phyloP scores from a whole-genome alignment of 257 asterid species.

The Agastache rugosa region DNA sequence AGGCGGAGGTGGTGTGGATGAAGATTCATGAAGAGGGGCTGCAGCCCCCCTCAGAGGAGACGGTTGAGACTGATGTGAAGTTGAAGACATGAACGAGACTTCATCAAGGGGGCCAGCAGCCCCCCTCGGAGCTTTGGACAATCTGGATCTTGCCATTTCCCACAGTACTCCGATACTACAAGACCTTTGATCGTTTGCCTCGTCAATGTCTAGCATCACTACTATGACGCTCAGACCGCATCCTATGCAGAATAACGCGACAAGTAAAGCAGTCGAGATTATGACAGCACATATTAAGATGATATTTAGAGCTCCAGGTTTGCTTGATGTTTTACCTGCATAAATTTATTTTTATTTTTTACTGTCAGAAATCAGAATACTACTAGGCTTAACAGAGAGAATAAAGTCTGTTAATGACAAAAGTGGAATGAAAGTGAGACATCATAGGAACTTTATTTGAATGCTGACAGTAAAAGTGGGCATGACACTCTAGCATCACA shows the following conservation, averaged over 20 bases:
- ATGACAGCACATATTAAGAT: slow-evolving; percentile 25
- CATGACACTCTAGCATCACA: slow-evolving; percentile 16
- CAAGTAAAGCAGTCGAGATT: slow-evolving; percentile 21
- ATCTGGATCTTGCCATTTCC: slow-evolving; percentile 23
- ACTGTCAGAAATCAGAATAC: neutral
- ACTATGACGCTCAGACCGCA: slow-evolving; percentile 17
- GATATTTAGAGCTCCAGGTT: slow-evolving; percentile 24
- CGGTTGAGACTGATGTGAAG: neutral
- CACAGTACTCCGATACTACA: slow-evolving; percentile 4
- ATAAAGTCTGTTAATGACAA: neutral
- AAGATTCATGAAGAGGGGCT: neutral
- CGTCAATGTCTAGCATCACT: neutral
- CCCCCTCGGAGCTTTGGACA: slow-evolving; percentile 10
- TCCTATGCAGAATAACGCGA: slow-evolving; percentile 35
- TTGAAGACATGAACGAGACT: neutral
- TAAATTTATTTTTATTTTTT: neutral
- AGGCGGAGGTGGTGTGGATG: neutral
- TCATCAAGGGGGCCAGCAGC: slow-evolving; percentile 8
- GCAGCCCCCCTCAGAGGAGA: neutral
- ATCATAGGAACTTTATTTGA: slow-evolving; percentile 15
- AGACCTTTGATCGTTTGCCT: neutral
- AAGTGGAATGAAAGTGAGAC: slow-evolving; percentile 3
- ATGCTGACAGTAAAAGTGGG: slow-evolving; percentile 31
- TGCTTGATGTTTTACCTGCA: slow-evolving; percentile 27
- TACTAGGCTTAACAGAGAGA: neutral